Percentiles rank a stretch among this genome's conserved stretches.
Evolutionary conservation across 768 basidiomycete genomes (phyloP).

Genomic region (Pleurotus salmoneostramineus): DNA sequence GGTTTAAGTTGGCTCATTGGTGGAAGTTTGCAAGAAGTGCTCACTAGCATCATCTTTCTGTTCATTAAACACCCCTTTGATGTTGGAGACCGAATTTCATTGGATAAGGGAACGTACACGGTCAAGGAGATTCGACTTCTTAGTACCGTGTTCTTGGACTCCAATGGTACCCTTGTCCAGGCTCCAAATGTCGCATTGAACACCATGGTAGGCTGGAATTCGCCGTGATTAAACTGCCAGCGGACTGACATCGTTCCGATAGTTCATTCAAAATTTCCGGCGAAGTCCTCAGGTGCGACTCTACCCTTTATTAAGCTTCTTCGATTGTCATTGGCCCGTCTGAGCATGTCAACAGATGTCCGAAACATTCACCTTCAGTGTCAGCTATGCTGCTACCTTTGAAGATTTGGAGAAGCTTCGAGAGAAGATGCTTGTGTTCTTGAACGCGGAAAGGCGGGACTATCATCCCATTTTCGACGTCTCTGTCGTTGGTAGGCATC

Average conservation of each 20-base stretch:
- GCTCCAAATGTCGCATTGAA: slow-evolving; percentile 66
- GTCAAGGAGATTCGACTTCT: slow-evolving; percentile 88
- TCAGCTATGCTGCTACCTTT: slow-evolving; percentile 73
- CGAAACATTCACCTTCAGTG: slow-evolving; percentile 80
- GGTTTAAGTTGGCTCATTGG: slow-evolving; percentile 89
- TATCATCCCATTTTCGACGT: slow-evolving; percentile 77
- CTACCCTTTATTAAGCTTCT: not conserved
- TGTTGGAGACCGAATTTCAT: slow-evolving; percentile 68
- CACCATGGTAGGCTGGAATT: slow-evolving; percentile 35
- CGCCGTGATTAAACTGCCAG: not conserved
- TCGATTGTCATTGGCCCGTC: not conserved
- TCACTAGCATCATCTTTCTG: slow-evolving; percentile 86
- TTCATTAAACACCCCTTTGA: slow-evolving; percentile 87
- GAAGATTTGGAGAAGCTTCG: slow-evolving; percentile 78
- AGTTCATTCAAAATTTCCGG: slow-evolving; percentile 72
- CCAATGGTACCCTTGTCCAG: slow-evolving; percentile 57
- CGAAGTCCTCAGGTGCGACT: slow-evolving; percentile 59
- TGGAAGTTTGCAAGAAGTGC: slow-evolving; percentile 71
- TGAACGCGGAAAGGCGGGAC: slow-evolving; percentile 68
- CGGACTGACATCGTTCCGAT: slow-evolving; percentile 7
- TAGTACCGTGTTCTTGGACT: slow-evolving; percentile 69
- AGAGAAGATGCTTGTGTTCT: slow-evolving; percentile 75
- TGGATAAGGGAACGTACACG: slow-evolving; percentile 56
- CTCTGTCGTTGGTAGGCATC: slow-evolving; percentile 48
- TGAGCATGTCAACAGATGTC: slow-evolving; percentile 44